Percentiles rank a stretch among this genome's conserved stretches.
Conservation (phyloP, 306 rosid species). For the Vicia faba region DNA sequence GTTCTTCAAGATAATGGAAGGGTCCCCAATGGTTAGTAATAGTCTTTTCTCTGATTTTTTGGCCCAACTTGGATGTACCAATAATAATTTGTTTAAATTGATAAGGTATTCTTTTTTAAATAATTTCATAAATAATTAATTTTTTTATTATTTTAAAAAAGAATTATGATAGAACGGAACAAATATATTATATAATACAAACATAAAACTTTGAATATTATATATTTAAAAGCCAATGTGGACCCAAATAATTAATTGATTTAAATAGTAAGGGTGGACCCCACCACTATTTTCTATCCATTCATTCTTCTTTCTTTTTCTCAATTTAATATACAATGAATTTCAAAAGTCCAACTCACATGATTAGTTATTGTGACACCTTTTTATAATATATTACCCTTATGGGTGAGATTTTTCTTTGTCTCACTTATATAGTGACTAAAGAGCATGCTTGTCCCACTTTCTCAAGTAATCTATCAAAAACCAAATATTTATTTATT, state of each 20-base stretch:
- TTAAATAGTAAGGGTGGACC: conserved; percentile 14
- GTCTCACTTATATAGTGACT: conserved; percentile 23
- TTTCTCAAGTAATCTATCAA: conserved; percentile 39
- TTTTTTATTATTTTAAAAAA: too few species aligned
- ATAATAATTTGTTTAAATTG: too few species aligned
- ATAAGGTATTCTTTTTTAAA: too few species aligned
- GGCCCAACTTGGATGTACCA: conserved; percentile 13
- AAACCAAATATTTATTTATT: conserved; percentile 14
- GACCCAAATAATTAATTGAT: conserved; percentile 34
- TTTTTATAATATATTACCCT: neutral
- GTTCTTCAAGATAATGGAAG: conserved; percentile 21
- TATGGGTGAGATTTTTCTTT: conserved; percentile 17
- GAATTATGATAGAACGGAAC: too few species aligned
- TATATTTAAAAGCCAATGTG: conserved; percentile 11
- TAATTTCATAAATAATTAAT: too few species aligned
- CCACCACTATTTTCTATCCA: conserved; percentile 45
- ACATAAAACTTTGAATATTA: too few species aligned
- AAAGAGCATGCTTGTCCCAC: conserved; percentile 39
- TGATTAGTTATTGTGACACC: conserved; percentile 39
- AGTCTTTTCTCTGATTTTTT: neutral
- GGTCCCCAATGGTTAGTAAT: conserved; percentile 22
- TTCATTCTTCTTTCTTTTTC: neutral
- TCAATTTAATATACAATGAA: conserved; percentile 27
- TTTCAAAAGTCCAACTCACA: conserved; percentile 39
- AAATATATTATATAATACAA: too few species aligned